phyloP scores from a whole-genome alignment of 73 alveolate genomes.

The Tetrahymena malaccensis region DNA sequence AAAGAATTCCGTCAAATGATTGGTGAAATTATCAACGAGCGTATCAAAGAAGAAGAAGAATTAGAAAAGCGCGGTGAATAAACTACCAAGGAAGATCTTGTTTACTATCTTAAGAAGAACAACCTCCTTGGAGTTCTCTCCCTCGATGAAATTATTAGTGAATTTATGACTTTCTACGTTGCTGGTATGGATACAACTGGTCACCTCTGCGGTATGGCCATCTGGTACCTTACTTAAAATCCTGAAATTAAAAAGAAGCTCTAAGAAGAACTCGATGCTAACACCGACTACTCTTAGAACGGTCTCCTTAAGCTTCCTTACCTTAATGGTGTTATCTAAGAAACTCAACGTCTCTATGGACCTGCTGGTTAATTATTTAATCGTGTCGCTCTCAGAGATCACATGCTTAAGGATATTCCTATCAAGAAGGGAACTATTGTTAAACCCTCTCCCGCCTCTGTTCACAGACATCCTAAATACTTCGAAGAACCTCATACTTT shows the following conservation, averaged over 20 bases:
- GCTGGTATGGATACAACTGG: neutral
- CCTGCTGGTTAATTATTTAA: neutral
- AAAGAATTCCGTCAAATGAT: neutral
- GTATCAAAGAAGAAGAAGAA: neutral
- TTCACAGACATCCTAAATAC: neutral
- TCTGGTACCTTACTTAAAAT: neutral
- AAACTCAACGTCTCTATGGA: conserved; percentile 1
- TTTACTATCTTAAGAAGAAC: neutral
- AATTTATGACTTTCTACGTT: neutral
- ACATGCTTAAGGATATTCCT: neutral
- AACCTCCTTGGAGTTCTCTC: neutral
- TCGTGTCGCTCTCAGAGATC: neutral
- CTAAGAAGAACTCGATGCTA: neutral
- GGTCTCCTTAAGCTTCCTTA: neutral
- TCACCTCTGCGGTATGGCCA: neutral
- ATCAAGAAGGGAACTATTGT: neutral
- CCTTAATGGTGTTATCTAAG: neutral
- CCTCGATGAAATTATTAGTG: neutral
- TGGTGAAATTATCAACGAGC: neutral
- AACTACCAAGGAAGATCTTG: neutral
- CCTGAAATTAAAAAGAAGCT: neutral
- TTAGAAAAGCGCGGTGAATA: neutral
- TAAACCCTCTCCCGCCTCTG: neutral
- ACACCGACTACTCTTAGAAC: neutral
- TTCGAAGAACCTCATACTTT: neutral